Percentiles rank a stretch among this genome's conserved stretches.
Conservation (phyloP, 768 basidiomycete species). For the Mycena galericulata region DNA sequence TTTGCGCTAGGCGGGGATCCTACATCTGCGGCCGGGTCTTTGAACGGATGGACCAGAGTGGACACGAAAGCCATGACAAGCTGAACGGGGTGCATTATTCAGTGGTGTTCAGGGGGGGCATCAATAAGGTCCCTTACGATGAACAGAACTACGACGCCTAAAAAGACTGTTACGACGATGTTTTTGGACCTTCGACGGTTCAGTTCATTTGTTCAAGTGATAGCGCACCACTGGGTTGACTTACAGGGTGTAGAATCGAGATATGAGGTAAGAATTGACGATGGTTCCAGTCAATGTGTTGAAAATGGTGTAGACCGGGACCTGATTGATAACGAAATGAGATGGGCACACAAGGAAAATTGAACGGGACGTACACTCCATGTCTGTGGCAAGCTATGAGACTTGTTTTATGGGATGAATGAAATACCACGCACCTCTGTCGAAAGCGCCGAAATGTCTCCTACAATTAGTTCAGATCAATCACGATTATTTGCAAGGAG, state of each 20-base stretch:
- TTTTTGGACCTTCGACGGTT: background rate
- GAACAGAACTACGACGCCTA: background rate
- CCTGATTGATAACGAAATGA: background rate
- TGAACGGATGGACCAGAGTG: background rate
- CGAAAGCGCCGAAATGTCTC: background rate
- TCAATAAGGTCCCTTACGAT: background rate
- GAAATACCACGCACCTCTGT: background rate
- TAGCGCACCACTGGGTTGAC: background rate
- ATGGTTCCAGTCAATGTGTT: background rate
- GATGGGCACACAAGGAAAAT: background rate
- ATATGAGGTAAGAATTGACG: slow-evolving; percentile 12
- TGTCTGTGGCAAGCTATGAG: background rate
- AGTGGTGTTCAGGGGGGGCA: background rate
- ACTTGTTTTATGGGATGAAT: background rate
- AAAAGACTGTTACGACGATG: background rate
- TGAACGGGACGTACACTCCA: background rate
- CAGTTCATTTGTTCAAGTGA: background rate
- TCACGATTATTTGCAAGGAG: background rate
- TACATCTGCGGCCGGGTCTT: background rate
- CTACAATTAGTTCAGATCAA: too few species aligned
- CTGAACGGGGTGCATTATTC: background rate
- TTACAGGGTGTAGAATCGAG: slow-evolving; percentile 3
- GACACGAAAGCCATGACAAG: background rate
- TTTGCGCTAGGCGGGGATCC: background rate
- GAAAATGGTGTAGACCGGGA: background rate